phyloP scores from a whole-genome alignment of 768 basidiomycete species.

The Russula sp. region DNA sequence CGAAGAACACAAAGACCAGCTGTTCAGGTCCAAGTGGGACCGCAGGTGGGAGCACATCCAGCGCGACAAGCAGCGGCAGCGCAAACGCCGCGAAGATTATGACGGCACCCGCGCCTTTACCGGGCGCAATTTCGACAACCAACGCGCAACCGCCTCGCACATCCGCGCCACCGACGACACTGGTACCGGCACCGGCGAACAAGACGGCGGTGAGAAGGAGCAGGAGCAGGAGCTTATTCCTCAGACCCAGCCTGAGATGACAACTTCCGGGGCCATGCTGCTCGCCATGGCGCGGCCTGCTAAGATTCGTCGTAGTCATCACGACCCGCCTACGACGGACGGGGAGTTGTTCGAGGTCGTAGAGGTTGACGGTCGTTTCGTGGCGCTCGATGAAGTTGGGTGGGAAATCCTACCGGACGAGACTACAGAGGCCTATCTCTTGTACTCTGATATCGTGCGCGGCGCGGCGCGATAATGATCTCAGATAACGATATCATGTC shows the following conservation, averaged over 20 bases:
- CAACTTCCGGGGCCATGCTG: slow-evolving; percentile 7
- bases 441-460: slow-evolving; percentile 18
- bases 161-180: background rate
- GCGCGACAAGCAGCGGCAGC: background rate
- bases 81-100: background rate
- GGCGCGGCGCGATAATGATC: background rate
- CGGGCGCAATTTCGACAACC: slow-evolving; percentile 3
- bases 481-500: background rate
- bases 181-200: background rate
- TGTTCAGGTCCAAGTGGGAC: background rate
- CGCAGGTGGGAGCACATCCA: background rate
- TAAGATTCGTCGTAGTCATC: background rate
- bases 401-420: slow-evolving; percentile 17
- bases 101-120: background rate
- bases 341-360: slow-evolving; percentile 15
- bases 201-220: background rate
- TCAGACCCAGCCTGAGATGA: background rate
- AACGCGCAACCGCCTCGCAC: background rate
- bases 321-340: background rate
- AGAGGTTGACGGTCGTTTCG: slow-evolving; percentile 13
- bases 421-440: background rate
- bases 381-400: slow-evolving; percentile 15
- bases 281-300: slow-evolving; percentile 15
- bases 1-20: slow-evolving; percentile 6
- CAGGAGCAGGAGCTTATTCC: background rate